Conservation (phyloP, 1,284 basidiomycete genomes). For the Abortiporus biennis region DNA sequence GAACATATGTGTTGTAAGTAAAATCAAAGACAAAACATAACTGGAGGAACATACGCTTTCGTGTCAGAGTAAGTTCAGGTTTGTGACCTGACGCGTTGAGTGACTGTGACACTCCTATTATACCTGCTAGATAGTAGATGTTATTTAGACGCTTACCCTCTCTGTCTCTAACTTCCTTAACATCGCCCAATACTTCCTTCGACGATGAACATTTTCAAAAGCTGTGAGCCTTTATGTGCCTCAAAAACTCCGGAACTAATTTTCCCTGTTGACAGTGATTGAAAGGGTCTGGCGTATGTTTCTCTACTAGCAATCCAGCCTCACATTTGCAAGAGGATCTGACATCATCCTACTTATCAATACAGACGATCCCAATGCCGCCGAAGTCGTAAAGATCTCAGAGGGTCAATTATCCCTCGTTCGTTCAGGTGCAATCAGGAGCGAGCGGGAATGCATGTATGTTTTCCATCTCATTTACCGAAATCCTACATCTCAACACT, state of each 20-base stretch:
- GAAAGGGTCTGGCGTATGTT: constrained; percentile 92
- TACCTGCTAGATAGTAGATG: too few species aligned
- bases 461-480: constrained; percentile 26
- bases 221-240: constrained; percentile 48
- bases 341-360: constrained; percentile 20
- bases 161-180: background rate
- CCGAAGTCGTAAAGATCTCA: constrained; percentile 92
- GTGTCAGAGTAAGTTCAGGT: too few species aligned
- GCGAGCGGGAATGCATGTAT: constrained; percentile 96
- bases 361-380: constrained; percentile 78
- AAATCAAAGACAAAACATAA: too few species aligned
- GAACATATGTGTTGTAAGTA: too few species aligned
- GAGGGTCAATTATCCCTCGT: constrained; percentile 91
- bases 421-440: constrained; percentile 85
- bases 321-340: background rate
- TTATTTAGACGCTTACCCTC: too few species aligned
- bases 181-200: constrained; percentile 13
- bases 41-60: too few species aligned
- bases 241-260: constrained; percentile 4
- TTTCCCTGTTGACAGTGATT: constrained; percentile 53
- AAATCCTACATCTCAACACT: background rate
- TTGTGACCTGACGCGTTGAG: too few species aligned
- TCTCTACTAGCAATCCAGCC: background rate
- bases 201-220: constrained; percentile 77
- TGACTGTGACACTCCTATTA: too few species aligned